These are phyloP conservation scores for Falciphora oryzae DNA, from an alignment of 2,329 filamentous ascomycete genomes.

Conservation along the genomic window DNA sequence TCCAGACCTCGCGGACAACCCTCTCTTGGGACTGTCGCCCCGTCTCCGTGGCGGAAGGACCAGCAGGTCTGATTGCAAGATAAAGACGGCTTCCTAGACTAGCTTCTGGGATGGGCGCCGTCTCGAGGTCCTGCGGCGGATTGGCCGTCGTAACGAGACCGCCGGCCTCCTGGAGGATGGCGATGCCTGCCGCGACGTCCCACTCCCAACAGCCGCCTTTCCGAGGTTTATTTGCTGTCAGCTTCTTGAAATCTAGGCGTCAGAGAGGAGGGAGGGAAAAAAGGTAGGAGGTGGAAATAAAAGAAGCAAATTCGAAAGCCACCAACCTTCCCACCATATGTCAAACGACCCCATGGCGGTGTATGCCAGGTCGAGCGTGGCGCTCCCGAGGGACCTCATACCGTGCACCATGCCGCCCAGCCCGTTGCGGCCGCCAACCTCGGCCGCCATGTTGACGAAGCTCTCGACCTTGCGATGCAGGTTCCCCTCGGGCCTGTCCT, in stretches of 20 bases:
- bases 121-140: constrained; percentile 53
- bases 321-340: constrained; percentile 70
- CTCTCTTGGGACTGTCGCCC: constrained; percentile 63
- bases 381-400: constrained; percentile 64
- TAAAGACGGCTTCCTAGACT: constrained; percentile 64
- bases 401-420: constrained; percentile 77
- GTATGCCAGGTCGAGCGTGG: constrained; percentile 69
- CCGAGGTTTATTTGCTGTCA: too few relatives aligned
- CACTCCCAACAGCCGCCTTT: constrained; percentile 67
- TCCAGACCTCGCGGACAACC: constrained; percentile 68
- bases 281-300: background rate
- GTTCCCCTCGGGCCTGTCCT: constrained; percentile 61
- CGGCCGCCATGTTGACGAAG: constrained; percentile 69
- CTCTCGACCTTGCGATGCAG: constrained; percentile 66
- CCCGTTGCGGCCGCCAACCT: constrained; percentile 54
- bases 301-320: constrained; percentile 7
- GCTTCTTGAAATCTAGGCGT: too few relatives aligned
- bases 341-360: constrained; percentile 76
- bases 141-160: constrained; percentile 70
- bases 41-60: constrained; percentile 53
- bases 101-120: constrained; percentile 51
- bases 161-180: constrained; percentile 66
- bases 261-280: constrained; percentile 10
- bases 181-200: constrained; percentile 73
- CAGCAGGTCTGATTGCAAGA: constrained; percentile 65